Evolutionary conservation across 495 filamentous ascomycete species (phyloP), one percentile per base, ranked within the genome.

Genomic region (Aspergillus mulundensis): DNA sequence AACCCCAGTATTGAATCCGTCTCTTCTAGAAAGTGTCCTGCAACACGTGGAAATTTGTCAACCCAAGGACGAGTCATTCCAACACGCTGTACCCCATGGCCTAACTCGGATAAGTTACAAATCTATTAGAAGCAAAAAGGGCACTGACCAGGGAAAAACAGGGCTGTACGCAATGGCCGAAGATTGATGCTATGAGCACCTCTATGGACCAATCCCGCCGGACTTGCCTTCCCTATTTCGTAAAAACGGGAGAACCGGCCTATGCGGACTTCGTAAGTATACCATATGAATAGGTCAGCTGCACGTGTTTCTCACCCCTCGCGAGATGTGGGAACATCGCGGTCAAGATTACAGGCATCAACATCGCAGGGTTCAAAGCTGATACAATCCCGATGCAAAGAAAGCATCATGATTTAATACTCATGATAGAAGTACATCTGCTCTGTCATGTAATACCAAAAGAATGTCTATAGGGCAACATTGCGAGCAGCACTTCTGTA

Each of bases 41-140:
- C 85, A 28, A 89, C 95, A 43, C 67, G 63, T 14, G 94, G 93
- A 67, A 96, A 98, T 48, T 82, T 82, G 58, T 88, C 81, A 54
- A 91, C 77, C 89, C 95, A 96, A 30, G 89, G 81, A 24, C 79
- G 79, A 30, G 87, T 77, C 94, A 98, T 98, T 66, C 91, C 93
- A 4, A 96, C 87, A 63, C 89, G 85, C 68, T 98, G 94, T 12
- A 96, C 92, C 59, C 94, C 93, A 75, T 96, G 92, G 58, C 92
- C 91, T 96, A 69, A 5, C 44, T 49, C n/a, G 7, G 25, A 57
- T 61, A 54, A 38, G 25, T 39, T 12, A 28, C 23, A 32, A 43
- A 12, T n/a, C 19, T 34, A 11, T 20, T 28, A 18, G 14, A 10
- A 57, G 38, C 21, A 15, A 20, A 50, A 3, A 16, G 24, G 36